Base-by-base conservation (phyloP, 768 basidiomycete species). In the Tylopilus rubrobrunneus region DNA sequence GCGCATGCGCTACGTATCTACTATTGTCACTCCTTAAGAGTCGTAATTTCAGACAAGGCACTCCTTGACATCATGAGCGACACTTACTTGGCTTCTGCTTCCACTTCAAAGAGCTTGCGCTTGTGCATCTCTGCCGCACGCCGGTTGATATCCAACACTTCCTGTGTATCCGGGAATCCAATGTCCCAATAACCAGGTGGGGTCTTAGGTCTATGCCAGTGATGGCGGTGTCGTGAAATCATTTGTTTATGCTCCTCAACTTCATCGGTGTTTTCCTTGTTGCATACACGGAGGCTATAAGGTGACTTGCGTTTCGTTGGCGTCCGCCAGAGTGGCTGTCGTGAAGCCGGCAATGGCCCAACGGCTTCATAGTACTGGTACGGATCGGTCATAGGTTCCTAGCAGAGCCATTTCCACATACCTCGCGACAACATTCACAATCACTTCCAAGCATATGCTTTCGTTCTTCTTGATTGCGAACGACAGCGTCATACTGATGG, bases 181-280 rank as follows among this genome's bases (percentile, higher is more conserved):
- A 95, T 93, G 52, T 86, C 77, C 90, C 92, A 95, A 70, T 90
- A 96, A 15, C 83, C 84, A 1, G 91, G 92, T 11, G 94, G 94
- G 2, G 91, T 93, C 47, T 76, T 78, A 1, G 84, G 77, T 44
- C 82, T 77, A 28, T 76, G 76, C 89, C 87, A 92, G 19, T 84
- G 77, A 54, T 84, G 78, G 15, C 87, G 77, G 67, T 91, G 89
- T 29, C 85, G 77, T 36, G 87, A 90, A 47, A 91, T 85, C 7
- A 76, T 71, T 56, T 87, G 78, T 69, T 82, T 83, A 64, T 89
- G 90, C n/a, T 76, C 71, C 12, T 72, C 71, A 42, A 72, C 66
- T 1, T 60, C 63, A 70, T 77, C 56, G 62, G 43, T 45, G 29
- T 70, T 73, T 40, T 68, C 69, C 48, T 73, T 73, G n/a, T 54